Percentiles rank a stretch among this genome's conserved stretches.
Conservation (phyloP, 352 stramenopile species). For the Peronospora belbahrii region DNA sequence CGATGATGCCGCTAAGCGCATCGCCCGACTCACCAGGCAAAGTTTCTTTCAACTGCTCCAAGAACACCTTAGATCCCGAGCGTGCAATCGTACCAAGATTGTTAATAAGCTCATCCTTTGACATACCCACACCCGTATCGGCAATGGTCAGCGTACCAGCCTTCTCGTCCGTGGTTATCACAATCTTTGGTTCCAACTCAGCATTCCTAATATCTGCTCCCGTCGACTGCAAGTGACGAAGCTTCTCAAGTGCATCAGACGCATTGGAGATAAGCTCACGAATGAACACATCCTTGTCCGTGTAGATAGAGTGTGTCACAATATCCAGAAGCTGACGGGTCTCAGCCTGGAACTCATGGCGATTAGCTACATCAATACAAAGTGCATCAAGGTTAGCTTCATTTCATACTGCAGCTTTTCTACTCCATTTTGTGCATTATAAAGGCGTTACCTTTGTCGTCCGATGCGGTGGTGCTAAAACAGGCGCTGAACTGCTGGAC, state of each 20-base stretch:
- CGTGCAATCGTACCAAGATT: conserved; percentile 99
- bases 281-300: conserved; percentile 99
- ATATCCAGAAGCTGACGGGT: conserved; percentile 94
- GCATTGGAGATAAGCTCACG: conserved; percentile 98
- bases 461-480: conserved; percentile 31
- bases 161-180: conserved; percentile 93
- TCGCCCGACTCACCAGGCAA: conserved; percentile 53
- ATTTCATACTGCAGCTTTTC: not conserved
- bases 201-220: conserved; percentile 59
- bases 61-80: conserved; percentile 95
- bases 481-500: conserved; percentile 32
- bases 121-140: conserved; percentile 98
- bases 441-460: conserved; percentile 30
- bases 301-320: conserved; percentile 99
- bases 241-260: conserved; percentile 98
- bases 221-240: conserved; percentile 89
- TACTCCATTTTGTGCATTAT: not conserved
- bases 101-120: conserved; percentile 91
- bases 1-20: conserved; percentile 92
- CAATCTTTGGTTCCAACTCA: conserved; percentile 92
- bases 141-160: conserved; percentile 94
- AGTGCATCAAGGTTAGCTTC: not conserved
- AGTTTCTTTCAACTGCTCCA: conserved; percentile 88
- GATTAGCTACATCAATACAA: conserved; percentile 38
- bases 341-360: conserved; percentile 92